Evolutionary conservation across 2,329 filamentous ascomycete genomes (phyloP), one percentile per base, ranked within the genome.

Genomic region (Elsinoe fawcettii): DNA sequence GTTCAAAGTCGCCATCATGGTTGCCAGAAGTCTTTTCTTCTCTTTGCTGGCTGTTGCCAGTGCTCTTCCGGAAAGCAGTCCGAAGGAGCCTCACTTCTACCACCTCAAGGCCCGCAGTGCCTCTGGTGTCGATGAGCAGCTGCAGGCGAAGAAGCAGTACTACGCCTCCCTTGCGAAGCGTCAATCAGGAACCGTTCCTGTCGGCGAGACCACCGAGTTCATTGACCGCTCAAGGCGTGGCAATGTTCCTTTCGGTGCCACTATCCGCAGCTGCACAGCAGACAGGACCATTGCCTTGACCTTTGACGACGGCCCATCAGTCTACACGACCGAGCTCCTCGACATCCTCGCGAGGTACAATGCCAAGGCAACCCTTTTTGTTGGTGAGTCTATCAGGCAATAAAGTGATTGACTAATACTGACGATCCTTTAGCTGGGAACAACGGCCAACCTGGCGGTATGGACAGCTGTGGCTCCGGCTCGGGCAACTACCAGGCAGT

Each of bases 251-350:
- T 84, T 85, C 59, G 83, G 82, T 18, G 74, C 79, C 32, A 74
- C 68, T 9, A 80, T 86, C 60, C 81, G 81, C 63, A 71, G 75
- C 60, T 83, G 80, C 61, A 70, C 70, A n/a, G 73, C 73, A 37
- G 75, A 75, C 62, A 82, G 81, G 67, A 37, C 32, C 2, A 34
- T 53, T 22, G 49, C 49, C 49, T 77, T 96, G 39, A 95, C 89
- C 1, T 86, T 96, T 65, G 91, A 96, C 74, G 90, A 96, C 72
- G 87, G 84, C 30, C 90, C 90, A 0, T 91, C 87, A 1, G 71
- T 78, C 44, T 78, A 88, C 69, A 95, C 90, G 1, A 66, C 71
- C 51, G 81, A 84, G 58, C 90, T 96, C 59, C 74, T 90, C 55
- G 72, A 81, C 43, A 73, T 88, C 0, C 76, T 96, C n/a, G 74